Evolutionary conservation across 805 yeast genomes (phyloP), one percentile per base, ranked within the genome.

Genomic region (Metschnikowia baotianmanensis): DNA sequence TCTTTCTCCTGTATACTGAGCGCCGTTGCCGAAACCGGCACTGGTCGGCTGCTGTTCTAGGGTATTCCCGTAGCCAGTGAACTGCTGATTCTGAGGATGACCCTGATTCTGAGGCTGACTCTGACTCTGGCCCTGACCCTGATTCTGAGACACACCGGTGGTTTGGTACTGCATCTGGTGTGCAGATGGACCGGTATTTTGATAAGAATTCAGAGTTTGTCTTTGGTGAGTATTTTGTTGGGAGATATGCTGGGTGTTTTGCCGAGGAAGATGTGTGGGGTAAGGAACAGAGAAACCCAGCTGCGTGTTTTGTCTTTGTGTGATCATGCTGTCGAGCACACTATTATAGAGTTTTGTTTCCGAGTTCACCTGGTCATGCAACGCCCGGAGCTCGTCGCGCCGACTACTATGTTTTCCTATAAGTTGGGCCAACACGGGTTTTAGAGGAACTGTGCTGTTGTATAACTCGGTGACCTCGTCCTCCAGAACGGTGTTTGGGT

Each of bases 321-420:
- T 32, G 11, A 48, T 48, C 31, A 43, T 29, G 16, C 18, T 70
- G 51, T 83, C 86, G 65, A 85, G 71, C 37, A 88, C 62, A 33
- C 77, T 75, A 54, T 86, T 86, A 60, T 88, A 93, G 8, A 75
- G 63, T 30, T 75, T 70, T 38, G 85, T 77, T 13, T 96, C 93
- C 34, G 71, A 71, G 42, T 77, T 77, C 41, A 91, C 72, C 47
- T 86, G 84, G 46, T 77, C 76, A 54, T 87, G 83, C 52, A 91
- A 69, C 16, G 77, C 77, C 46, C 80, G 67, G 45, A 91, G 67
- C 47, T 91, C 97, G 51, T 89, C 86, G 57, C 84, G 80, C 54
- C 87, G 77, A 32, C 77, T 74, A 26, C 87, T 75, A 60, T 87
- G 85, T 59, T 86, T 79, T 42, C 87, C 96, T 47, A 93, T 78